Evolutionary conservation across 2,329 filamentous ascomycete genomes (phyloP), one percentile per base, ranked within the genome.

Genomic region (Rhynchosporium secalis): DNA sequence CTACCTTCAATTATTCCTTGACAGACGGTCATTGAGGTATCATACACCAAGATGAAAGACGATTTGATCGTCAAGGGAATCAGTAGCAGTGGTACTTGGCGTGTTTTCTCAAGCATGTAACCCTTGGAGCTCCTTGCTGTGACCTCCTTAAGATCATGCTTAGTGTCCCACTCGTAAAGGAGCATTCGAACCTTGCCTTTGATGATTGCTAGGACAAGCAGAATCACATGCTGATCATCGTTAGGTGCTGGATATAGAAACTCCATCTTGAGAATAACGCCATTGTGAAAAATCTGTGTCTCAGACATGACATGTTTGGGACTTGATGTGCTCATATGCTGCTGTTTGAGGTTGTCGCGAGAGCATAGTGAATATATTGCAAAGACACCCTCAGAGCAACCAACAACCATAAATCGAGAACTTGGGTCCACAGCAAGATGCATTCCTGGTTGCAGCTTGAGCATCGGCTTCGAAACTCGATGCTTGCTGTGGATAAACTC

Each of bases 241-340:
- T 85, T 82, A 0, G 82, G 76, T 9, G 81, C 81, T 7, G 92
- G 90, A 63, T 89, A 86, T 2, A 99, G 80, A 67, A 98, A 99
- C 28, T 92, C 89, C 80, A 97, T 87, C 69, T 91, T 90, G 69
- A 94, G 81, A 60, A 98, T 91, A n/a, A 87, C 80, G 0, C 91
- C 92, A 7, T 86, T 83, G 7, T 92, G 78, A 10, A 64, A 60
- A 26, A 72, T 36, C 4, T 68, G 64, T 45, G 51, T 63, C 52
- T 73, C 66, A 0, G 73, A 75, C 63, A 80, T 80, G 61, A 96
- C 82, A 1, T 89, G 89, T 9, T 79, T 75, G 62, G 90, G 74
- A 65, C 76, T 71, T n/a, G 77, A 75, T 38, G 73, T 71, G 43
- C 71, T 67, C 15, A 70, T 72, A 71, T 81, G 88, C 72, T 77